phyloP scores from a whole-genome alignment of 768 basidiomycete genomes.

The Macrolepiota albuminosa region DNA sequence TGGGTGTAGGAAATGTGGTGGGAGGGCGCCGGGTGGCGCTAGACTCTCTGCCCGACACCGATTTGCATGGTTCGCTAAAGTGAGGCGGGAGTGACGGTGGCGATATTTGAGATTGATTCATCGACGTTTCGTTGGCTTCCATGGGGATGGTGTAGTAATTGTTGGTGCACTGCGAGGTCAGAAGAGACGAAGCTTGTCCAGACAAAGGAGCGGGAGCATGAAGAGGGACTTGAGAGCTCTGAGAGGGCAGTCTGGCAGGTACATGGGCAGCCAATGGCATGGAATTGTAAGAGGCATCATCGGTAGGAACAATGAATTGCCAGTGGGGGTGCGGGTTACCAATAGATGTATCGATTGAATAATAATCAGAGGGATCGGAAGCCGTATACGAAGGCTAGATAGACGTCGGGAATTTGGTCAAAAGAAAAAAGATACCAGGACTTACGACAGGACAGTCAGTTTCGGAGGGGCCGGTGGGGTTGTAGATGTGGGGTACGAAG shows the following conservation, averaged over 20 bases:
- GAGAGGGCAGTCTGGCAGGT: slow-evolving; percentile 4
- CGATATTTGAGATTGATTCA: slow-evolving; percentile 1
- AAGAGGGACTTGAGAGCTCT: slow-evolving; percentile 18
- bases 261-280: not conserved
- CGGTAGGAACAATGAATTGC: not conserved
- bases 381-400: not conserved
- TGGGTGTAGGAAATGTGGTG: slow-evolving; percentile 59
- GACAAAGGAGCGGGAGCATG: slow-evolving; percentile 25
- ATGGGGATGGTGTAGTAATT: not conserved
- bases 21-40: slow-evolving; percentile 17
- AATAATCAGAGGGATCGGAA: not conserved
- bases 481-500: not conserved
- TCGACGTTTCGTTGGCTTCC: not conserved
- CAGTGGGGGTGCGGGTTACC: not conserved
- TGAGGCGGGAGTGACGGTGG: not conserved
- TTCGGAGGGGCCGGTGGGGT: not conserved
- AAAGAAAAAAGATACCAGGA: not conserved
- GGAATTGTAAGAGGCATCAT: not conserved
- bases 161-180: slow-evolving; percentile 4
- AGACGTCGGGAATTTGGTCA: not conserved
- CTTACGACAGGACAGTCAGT: not conserved
- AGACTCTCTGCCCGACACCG: slow-evolving; percentile 4
- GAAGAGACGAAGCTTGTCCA: slow-evolving; percentile 14
- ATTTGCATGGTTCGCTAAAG: slow-evolving; percentile 6
- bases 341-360: not conserved